Evolutionary conservation across 495 filamentous ascomycete genomes (phyloP).

Genomic region (Echria macrotheca): DNA sequence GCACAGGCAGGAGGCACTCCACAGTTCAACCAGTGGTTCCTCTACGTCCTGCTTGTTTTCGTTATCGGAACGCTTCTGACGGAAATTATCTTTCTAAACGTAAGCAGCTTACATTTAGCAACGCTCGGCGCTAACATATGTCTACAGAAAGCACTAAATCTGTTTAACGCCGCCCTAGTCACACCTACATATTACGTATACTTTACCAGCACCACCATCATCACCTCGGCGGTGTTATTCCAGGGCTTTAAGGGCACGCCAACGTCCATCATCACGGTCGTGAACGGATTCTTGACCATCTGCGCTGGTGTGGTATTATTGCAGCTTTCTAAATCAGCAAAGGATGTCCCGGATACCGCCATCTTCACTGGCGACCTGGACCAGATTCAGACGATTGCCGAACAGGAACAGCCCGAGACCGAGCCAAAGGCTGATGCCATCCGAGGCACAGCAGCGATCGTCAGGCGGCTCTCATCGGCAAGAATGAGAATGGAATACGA

Average conservation of each 20-base stretch:
- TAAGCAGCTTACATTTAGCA: too few species aligned
- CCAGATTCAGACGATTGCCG: conserved; percentile 89
- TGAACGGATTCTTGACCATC: conserved; percentile 91
- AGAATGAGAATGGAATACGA: conserved; percentile 74
- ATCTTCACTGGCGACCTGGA: conserved; percentile 91
- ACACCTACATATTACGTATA: conserved; percentile 98
- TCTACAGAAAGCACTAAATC: conserved; percentile 91
- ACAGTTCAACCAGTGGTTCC: conserved; percentile 97
- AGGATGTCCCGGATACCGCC: conserved; percentile 90
- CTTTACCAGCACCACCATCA: conserved; percentile 92
- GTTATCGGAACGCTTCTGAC: conserved; percentile 81
- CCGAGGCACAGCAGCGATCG: conserved; percentile 83
- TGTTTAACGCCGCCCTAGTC: conserved; percentile 95
- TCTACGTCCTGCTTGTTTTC: conserved; percentile 88
- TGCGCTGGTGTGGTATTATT: conserved; percentile 94
- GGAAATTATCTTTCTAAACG: conserved; percentile 93
- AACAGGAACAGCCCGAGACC: conserved; percentile 88
- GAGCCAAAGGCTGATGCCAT: conserved; percentile 97
- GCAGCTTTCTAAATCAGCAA: conserved; percentile 95
- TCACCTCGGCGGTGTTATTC: conserved; percentile 89
- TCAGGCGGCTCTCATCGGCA: conserved; percentile 72
- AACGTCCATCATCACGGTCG: conserved; percentile 76
- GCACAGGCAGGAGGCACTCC: conserved; percentile 70
- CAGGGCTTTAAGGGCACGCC: conserved; percentile 87
- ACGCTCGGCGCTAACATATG: too few species aligned